These are phyloP conservation scores for Limonomyces culmigenus DNA, from an alignment of 1,284 basidiomycete genomes.

Conservation along the genomic window DNA sequence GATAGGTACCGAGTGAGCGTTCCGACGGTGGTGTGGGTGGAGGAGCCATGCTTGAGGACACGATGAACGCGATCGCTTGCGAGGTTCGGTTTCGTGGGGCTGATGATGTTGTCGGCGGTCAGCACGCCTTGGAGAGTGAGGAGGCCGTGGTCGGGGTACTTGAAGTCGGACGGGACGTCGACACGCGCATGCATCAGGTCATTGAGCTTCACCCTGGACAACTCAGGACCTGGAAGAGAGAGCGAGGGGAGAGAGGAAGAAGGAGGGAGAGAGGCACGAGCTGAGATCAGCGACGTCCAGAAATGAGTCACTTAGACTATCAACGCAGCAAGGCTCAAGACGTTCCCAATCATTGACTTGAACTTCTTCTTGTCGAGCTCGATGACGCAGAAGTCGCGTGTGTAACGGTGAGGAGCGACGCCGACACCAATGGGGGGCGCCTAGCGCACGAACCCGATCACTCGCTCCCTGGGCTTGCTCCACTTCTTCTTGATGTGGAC, in stretches of 20 bases:
- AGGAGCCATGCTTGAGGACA: slow-evolving; percentile 18
- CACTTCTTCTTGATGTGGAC: slow-evolving; percentile 10
- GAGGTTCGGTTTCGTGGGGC: slow-evolving; percentile 11
- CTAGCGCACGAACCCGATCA: slow-evolving; percentile 15
- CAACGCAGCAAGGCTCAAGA: slow-evolving; percentile 15
- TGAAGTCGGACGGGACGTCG: slow-evolving; percentile 12
- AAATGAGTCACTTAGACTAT: slow-evolving; percentile 7
- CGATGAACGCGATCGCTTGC: slow-evolving; percentile 11
- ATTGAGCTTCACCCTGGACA: slow-evolving; percentile 8
- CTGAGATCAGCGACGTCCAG: slow-evolving; percentile 9
- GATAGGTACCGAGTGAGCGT: slow-evolving; percentile 14
- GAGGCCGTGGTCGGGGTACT: slow-evolving; percentile 16
- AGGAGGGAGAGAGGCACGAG: slow-evolving; percentile 4
- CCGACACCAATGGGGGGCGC: slow-evolving; percentile 11
- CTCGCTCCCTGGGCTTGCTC: slow-evolving; percentile 10
- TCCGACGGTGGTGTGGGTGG: slow-evolving; percentile 18
- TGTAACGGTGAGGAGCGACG: slow-evolving; percentile 12
- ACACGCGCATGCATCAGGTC: slow-evolving; percentile 9
- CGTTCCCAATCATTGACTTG: slow-evolving; percentile 14
- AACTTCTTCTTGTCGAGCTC: slow-evolving; percentile 15
- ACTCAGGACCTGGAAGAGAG: slow-evolving; percentile 14
- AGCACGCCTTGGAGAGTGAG: slow-evolving; percentile 14
- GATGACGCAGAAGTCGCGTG: slow-evolving; percentile 15
- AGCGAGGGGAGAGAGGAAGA: no score
- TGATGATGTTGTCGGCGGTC: slow-evolving; percentile 13